Evolutionary conservation across 305 asterid species (phyloP), one percentile per base, ranked within the genome.

Genomic region (Striga hermonthica): DNA sequence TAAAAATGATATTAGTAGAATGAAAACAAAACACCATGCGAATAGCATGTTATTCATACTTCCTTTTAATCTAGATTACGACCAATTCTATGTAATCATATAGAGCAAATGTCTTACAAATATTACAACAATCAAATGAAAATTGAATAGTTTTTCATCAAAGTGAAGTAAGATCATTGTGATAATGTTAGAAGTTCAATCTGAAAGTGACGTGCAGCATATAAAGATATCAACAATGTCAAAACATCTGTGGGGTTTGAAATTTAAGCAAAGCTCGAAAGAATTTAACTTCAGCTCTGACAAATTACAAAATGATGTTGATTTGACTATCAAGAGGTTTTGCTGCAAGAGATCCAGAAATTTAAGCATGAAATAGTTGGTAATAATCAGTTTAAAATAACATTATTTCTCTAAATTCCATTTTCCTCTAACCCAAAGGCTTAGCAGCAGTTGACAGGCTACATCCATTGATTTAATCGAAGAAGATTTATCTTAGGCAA

Each of bases 111-210:
- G 2, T 22, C 31, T 22, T 22, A 22, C 31, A 22, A 22, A 22
- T 22, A 22, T 22, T 22, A 22, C 2, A 22, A 22, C 31, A 22
- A 22, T 1, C 31, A 22, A 22, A 22, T 22, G 31, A 22, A 22
- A 22, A 22, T 22, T 22, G 31, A 22, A 22, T n/a, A 22, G 1
- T 22, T 22, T 22, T 22, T 22, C 31, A 22, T 22, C 31, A 22
- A 22, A 22, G 31, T 22, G 31, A 22, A 22, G 31, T 1, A 22
- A 22, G 31, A 22, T 22, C 31, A 0, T 22, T 56, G 15, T 47
- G 45, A 45, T 37, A 49, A 40, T 44, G 49, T 49, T 68, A 47
- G 11, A 61, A 70, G 60, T 40, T 45, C 67, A 12, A 58, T 56
- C 44, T 22, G 1, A 22, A 22, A 22, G 31, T 22, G 31, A 22